These are phyloP conservation scores for Lepidium didymum DNA, from an alignment of 345 rosid genomes.

Conservation along the genomic window DNA sequence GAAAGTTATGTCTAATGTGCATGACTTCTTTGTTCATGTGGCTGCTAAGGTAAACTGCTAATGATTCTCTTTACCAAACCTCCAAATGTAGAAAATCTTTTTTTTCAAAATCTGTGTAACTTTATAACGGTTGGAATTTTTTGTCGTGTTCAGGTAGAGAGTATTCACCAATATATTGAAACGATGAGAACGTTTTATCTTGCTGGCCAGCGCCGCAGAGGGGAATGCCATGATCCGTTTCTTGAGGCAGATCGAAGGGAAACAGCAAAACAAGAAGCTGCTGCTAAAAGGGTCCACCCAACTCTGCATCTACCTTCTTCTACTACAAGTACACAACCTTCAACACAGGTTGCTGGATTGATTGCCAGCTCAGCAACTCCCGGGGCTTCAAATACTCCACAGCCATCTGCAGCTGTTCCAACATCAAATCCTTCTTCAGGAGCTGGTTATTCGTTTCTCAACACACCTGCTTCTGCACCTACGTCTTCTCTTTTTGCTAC, in stretches of 20 bases:
- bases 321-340: conserved; percentile 50
- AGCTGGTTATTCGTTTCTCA: conserved; percentile 55
- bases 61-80: not conserved
- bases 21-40: conserved; percentile 85
- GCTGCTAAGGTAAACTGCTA: conserved; percentile 74
- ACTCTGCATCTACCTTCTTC: conserved; percentile 74
- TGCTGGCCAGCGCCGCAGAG: conserved; percentile 78
- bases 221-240: conserved; percentile 77
- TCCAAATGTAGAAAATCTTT: not conserved
- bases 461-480: conserved; percentile 59
- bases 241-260: conserved; percentile 96
- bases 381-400: conserved; percentile 38
- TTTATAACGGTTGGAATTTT: not conserved
- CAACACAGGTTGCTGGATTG: conserved; percentile 65
- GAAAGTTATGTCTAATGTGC: conserved; percentile 81
- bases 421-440: conserved; percentile 54
- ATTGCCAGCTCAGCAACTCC: conserved; percentile 48
- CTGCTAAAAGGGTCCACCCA: conserved; percentile 94
- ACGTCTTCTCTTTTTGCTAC: conserved; percentile 64
- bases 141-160: conserved; percentile 52
- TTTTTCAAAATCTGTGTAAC: not conserved
- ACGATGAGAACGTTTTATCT: conserved; percentile 89
- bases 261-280: conserved; percentile 95
- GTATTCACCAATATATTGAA: conserved; percentile 83
- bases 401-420: conserved; percentile 38